Evolutionary conservation across 2,329 filamentous ascomycete genomes (phyloP).

Genomic region (Fusarium coffeatum): DNA sequence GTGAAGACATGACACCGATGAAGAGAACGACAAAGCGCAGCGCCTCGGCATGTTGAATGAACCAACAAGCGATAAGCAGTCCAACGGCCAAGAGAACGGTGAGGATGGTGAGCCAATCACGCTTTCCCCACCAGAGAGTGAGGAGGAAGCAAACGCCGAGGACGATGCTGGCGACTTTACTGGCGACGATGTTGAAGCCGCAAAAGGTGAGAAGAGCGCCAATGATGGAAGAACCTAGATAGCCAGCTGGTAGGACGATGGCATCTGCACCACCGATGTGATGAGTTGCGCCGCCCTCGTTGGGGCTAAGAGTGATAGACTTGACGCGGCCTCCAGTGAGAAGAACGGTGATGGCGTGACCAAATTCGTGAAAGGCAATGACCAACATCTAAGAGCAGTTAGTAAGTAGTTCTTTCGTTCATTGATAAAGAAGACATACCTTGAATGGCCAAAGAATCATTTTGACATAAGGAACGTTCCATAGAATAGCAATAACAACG

Average conservation of each 20-base stretch:
- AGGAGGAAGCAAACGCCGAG: conserved; percentile 79
- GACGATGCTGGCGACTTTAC: conserved; percentile 80
- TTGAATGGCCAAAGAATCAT: conserved; percentile 86
- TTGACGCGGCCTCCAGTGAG: conserved; percentile 80
- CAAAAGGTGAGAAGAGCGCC: conserved; percentile 82
- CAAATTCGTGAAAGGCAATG: conserved; percentile 85
- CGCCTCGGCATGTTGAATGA: conserved; percentile 80
- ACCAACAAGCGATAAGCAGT: conserved; percentile 80
- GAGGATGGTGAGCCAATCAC: conserved; percentile 80
- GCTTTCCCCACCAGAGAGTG: conserved; percentile 85
- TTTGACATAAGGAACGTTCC: conserved; percentile 82
- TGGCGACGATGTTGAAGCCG: conserved; percentile 83
- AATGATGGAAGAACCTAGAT: conserved; percentile 80
- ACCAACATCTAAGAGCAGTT: conserved; percentile 73
- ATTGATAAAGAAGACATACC: conserved; percentile 54
- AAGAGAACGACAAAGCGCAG: conserved; percentile 81
- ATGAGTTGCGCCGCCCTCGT: conserved; percentile 82
- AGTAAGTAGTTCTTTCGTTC: background rate
- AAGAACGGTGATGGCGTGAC: conserved; percentile 78
- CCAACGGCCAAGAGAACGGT: conserved; percentile 78
- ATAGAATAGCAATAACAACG: conserved; percentile 79
- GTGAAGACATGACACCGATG: conserved; percentile 83
- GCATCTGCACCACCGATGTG: conserved; percentile 78
- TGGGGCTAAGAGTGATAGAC: conserved; percentile 79
- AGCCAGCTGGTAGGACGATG: conserved; percentile 80